Evolutionary conservation across 306 rosid genomes (phyloP), one percentile per base, ranked within the genome.

Genomic region (Dalbergia cochinchinensis): DNA sequence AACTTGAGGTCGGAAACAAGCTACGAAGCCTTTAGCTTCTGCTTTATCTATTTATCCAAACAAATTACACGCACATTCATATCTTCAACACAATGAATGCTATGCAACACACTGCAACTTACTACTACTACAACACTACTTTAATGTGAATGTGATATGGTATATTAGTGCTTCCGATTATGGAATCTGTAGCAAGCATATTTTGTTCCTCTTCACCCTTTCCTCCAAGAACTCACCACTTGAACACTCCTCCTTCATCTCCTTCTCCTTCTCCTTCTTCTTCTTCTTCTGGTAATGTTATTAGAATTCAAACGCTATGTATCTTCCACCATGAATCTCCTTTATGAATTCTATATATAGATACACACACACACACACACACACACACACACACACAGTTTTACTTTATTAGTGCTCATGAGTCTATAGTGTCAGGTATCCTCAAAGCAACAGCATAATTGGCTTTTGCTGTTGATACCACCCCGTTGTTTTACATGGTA

Each of bases 111-210:
- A 26, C 69, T 51, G 19, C 61, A 54, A 66, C 80, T 11, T 15
- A 3, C 47, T 35, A 3, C n/a, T 26, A 11, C 42, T 34, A 3
- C 20, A 6, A 13, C 7, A 47, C 48, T 33, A 59, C 73, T 41
- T 51, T 69, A 60, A 50, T 50, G 67, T 37, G 41, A 37, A 37
- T 37, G 41, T 47, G 26, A 61, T 47, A 78, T 83, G 72, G 76
- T 64, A 18, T 80, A 53, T 55, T 75, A 73, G 20, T 33, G 41
- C n/a, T 68, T 81, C 39, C 39, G 44, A 22, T 59, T 20, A 94
- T 94, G 98, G 98, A 94, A 80, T 93, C 87, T 55, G 89, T 91
- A 74, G 87, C 85, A 76, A 87, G 44, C 62, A 83, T 93, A 79
- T 83, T 93, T 59, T 93, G 79, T 69, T 72, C 94, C 1, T 80